Evolutionary conservation across 2,329 filamentous ascomycete species (phyloP), one percentile per base, ranked within the genome.

Genomic region (Trichoderma arundinaceum): DNA sequence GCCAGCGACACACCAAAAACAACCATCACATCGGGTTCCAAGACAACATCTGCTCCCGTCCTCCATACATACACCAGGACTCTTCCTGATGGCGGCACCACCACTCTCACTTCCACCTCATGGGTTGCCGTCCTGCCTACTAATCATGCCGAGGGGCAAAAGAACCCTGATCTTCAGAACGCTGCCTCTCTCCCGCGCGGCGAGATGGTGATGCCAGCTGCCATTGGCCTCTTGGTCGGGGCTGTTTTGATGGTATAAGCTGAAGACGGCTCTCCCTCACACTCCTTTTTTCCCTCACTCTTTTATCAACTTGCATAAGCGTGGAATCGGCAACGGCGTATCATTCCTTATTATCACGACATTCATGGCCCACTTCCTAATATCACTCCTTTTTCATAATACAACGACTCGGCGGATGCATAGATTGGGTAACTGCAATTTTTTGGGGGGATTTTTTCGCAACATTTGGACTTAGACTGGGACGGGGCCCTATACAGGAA

Each of bases 71-170:
- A 75, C 67, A 85, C 83, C n/a, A 81, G 80, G 7, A 83, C 82
- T 7, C 72, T 79, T 41, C 70, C 75, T 12, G 74, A 82, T 56
- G 83, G 83, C 32, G 78, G 76, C 38, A 75, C 81, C 61, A 78
- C 79, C 3, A 77, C 80, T 12, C 74, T 84, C 56, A 84, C 82
- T 10, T 78, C 78, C n/a, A 85, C 83, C 1, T 82, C 82, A 0
- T 82, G 77, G 71, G 82, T 85, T 2, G 78, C 76, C 22, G 79
- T 81, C 44, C 75, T 79, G 10, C 78, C 81, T 1, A 74, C 77
- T 0, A 69, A 72, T 22, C 68, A 73, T 35, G 63, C 75, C 9
- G 73, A 74, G n/a, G 67, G 68, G 22, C 65, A 70, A 65, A 69
- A 70, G 62, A 71, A 73, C 46, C 75, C 78, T 41, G 73, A 72